phyloP scores from a whole-genome alignment of 1,284 basidiomycete species.

The Leccinum huronense region DNA sequence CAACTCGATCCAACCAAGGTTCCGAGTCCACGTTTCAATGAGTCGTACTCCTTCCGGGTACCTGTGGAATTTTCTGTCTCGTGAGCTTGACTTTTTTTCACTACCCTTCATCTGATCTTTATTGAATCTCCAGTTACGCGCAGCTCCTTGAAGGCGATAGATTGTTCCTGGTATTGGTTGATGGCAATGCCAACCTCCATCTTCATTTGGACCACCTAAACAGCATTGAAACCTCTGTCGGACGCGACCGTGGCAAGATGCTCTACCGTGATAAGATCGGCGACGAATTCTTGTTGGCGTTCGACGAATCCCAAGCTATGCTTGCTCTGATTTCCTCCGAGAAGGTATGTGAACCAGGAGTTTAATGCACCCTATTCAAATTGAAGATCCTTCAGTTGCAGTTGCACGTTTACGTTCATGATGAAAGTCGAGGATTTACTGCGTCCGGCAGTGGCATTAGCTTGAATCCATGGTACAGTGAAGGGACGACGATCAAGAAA shows the following conservation, averaged over 20 bases:
- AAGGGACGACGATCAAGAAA: conserved; percentile 34
- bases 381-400: conserved; percentile 31
- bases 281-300: conserved; percentile 42
- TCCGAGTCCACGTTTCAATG: conserved; percentile 38
- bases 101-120: not conserved
- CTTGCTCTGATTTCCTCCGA: conserved; percentile 43
- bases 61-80: conserved; percentile 28
- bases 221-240: conserved; percentile 37
- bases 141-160: conserved; percentile 40
- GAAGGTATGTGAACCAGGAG: conserved; percentile 34
- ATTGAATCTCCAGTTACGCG: conserved; percentile 33
- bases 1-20: conserved; percentile 40
- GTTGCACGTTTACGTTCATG: conserved; percentile 46
- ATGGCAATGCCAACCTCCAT: conserved; percentile 31
- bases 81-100: not conserved
- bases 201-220: conserved; percentile 41
- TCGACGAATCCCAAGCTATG: conserved; percentile 49
- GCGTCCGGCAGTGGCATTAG: conserved; percentile 42
- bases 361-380: not conserved
- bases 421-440: conserved; percentile 39
- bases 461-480: conserved; percentile 45
- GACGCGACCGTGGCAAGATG: conserved; percentile 30
- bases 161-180: conserved; percentile 43
- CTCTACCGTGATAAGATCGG: conserved; percentile 48
- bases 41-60: conserved; percentile 37